phyloP scores from a whole-genome alignment of 345 rosid genomes.

The Eucalyptus sideroxylon region DNA sequence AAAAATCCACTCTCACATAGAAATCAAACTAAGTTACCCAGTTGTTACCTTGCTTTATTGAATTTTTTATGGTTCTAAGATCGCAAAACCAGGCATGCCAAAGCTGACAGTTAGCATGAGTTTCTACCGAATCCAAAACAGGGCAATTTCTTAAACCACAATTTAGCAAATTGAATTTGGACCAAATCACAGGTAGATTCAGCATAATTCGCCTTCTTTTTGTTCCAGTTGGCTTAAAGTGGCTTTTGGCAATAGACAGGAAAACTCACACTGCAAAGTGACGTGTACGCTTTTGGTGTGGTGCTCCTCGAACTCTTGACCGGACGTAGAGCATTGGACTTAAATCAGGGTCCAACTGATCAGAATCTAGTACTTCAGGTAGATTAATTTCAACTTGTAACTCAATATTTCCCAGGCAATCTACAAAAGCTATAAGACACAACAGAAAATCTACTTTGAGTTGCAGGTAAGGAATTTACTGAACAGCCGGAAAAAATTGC shows the following conservation, averaged over 20 bases:
- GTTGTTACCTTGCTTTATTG: neutral
- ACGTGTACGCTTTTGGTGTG: conserved; percentile 95
- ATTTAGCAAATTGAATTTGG: neutral
- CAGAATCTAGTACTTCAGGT: conserved; percentile 97
- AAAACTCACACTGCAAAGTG: conserved; percentile 89
- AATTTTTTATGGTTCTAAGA: neutral
- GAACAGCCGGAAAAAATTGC: conserved; percentile 69
- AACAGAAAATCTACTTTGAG: neutral
- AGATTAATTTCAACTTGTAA: neutral
- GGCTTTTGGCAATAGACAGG: conserved; percentile 55
- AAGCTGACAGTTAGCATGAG: neutral
- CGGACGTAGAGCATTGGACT: conserved; percentile 90
- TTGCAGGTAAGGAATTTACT: conserved; percentile 76
- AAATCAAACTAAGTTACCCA: neutral
- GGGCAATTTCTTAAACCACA: neutral
- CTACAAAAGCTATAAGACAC: neutral
- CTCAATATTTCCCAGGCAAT: neutral
- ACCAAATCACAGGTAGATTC: neutral
- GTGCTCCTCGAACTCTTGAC: conserved; percentile 92
- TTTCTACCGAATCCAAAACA: neutral
- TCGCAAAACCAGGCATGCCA: neutral
- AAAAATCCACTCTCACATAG: neutral
- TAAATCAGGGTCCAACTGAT: conserved; percentile 74
- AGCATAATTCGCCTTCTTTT: neutral
- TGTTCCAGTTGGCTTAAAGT: neutral